These are phyloP conservation scores for Chalaropsis thielavioides DNA, from an alignment of 2,329 filamentous ascomycete genomes.

Conservation along the genomic window DNA sequence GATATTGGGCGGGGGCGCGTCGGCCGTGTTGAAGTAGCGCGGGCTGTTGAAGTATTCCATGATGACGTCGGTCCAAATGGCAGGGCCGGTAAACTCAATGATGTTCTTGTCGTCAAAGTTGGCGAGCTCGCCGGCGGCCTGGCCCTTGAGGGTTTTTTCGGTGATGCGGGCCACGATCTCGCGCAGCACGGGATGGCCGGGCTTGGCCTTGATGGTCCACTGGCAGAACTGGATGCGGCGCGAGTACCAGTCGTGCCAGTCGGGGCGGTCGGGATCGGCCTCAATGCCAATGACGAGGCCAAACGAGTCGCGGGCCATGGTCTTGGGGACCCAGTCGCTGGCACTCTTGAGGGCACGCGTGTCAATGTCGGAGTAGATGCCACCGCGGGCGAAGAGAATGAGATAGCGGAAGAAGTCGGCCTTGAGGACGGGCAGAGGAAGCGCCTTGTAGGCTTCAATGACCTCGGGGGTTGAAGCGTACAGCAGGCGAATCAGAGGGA, in stretches of 20 bases:
- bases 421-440: slow-evolving; percentile 62
- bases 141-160: slow-evolving; percentile 59
- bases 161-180: slow-evolving; percentile 82
- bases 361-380: slow-evolving; percentile 81
- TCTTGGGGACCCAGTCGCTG: slow-evolving; percentile 69
- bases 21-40: slow-evolving; percentile 59
- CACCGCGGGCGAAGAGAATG: slow-evolving; percentile 46
- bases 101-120: slow-evolving; percentile 51
- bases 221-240: slow-evolving; percentile 96
- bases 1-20: slow-evolving; percentile 55
- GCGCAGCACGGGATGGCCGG: slow-evolving; percentile 79
- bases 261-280: slow-evolving; percentile 80
- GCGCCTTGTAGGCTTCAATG: slow-evolving; percentile 56
- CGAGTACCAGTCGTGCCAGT: slow-evolving; percentile 94
- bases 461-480: slow-evolving; percentile 74
- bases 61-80: slow-evolving; percentile 82
- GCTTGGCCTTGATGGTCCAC: slow-evolving; percentile 95
- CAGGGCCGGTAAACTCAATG: slow-evolving; percentile 88
- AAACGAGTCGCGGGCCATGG: slow-evolving; percentile 61
- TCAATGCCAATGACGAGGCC: slow-evolving; percentile 91
- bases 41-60: slow-evolving; percentile 91
- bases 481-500: slow-evolving; percentile 67
- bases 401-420: slow-evolving; percentile 69
- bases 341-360: slow-evolving; percentile 73
- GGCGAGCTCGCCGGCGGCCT: slow-evolving; percentile 50